A percentile compares a stretch with the other conserved stretches of the same genome.
Evolutionary conservation across 176 grass and related monocot genomes (phyloP).

Genomic region (Oryza glaberrima): DNA sequence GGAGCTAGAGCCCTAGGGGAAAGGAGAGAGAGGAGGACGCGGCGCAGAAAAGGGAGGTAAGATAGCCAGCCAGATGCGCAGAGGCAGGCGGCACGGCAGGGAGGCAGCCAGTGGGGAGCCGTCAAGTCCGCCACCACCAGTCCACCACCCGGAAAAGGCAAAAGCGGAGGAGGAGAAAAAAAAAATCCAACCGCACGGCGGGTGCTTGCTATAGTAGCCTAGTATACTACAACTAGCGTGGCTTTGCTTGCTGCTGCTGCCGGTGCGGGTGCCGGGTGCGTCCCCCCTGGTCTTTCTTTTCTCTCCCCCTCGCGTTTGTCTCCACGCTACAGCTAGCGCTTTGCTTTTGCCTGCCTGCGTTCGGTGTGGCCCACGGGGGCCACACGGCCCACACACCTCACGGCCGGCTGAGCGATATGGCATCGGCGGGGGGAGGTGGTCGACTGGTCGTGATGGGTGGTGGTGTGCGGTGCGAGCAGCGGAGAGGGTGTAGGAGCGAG

Average conservation of each 20-base stretch:
- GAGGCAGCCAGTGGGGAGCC: constrained; percentile 31
- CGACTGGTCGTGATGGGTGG: neutral
- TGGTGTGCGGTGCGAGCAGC: neutral
- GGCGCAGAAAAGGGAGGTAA: constrained; percentile 28
- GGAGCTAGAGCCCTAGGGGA: neutral
- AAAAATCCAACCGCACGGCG: constrained; percentile 4
- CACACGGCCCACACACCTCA: neutral
- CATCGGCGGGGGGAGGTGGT: neutral
- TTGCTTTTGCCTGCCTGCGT: neutral
- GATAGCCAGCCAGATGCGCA: constrained; percentile 38
- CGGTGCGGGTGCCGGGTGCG: neutral
- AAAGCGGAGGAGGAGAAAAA: neutral
- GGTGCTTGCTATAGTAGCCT: neutral
- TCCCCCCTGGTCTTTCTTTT: constrained; percentile 40
- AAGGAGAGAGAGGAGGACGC: constrained; percentile 19
- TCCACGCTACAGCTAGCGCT: neutral
- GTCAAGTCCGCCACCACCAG: constrained; percentile 16
- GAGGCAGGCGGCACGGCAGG: neutral
- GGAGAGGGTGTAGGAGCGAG: neutral
- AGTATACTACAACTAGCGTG: neutral
- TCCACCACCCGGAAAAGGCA: neutral
- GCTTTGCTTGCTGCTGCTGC: neutral
- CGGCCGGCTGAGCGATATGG: neutral
- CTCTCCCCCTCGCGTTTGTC: constrained; percentile 31
- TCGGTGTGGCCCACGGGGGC: neutral